Evolutionary conservation across 306 rosid species (phyloP).

Genomic region (Quercus alba): DNA sequence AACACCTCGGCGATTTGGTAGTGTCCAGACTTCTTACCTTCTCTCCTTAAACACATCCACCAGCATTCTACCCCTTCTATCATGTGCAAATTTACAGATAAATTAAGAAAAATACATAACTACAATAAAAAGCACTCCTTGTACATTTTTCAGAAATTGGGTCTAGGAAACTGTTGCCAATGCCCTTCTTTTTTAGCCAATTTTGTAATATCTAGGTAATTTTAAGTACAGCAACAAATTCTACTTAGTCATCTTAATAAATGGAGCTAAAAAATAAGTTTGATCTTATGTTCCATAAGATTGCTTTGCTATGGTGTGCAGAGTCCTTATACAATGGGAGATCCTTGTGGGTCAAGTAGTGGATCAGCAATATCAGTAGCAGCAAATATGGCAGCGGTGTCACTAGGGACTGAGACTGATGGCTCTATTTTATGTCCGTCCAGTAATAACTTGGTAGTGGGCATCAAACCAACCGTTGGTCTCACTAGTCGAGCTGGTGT

Average conservation of each 20-base stretch:
- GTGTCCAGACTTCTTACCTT: too few relatives aligned
- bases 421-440: conserved; percentile 50
- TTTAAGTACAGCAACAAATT: background rate
- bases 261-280: background rate
- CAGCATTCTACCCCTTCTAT: too few relatives aligned
- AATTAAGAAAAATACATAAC: too few relatives aligned
- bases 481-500: conserved; percentile 49
- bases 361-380: conserved; percentile 53
- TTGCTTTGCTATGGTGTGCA: background rate
- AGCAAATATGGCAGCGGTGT: conserved; percentile 39
- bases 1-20: too few relatives aligned
- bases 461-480: conserved; percentile 51
- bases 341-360: conserved; percentile 58
- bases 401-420: conserved; percentile 50
- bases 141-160: too few relatives aligned
- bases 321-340: conserved; percentile 38
- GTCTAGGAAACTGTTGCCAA: too few relatives aligned
- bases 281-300: background rate
- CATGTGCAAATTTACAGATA: too few relatives aligned
- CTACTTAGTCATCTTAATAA: background rate
- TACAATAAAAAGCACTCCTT: too few relatives aligned
- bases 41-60: too few relatives aligned
- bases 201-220: background rate
- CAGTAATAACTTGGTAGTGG: conserved; percentile 41
- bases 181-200: background rate